Evolutionary conservation across 2,329 filamentous ascomycete genomes (phyloP).

Genomic region (Xylogone sp.): DNA sequence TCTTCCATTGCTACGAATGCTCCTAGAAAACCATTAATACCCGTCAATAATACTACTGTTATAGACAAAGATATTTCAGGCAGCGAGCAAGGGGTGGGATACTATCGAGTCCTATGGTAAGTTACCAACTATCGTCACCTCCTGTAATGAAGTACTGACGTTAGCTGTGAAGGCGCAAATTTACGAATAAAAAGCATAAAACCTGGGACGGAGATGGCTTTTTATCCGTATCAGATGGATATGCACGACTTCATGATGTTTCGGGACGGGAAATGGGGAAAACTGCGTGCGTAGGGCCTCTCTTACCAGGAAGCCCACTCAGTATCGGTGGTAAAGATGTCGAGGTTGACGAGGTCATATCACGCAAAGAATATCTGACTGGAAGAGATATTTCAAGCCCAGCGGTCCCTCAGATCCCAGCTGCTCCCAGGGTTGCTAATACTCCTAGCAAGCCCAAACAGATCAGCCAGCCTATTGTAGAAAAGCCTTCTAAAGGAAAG

Average conservation of each 20-base stretch:
- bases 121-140: not conserved
- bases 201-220: constrained; percentile 74
- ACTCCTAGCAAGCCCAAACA: not conserved
- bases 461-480: constrained; percentile 2
- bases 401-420: not conserved
- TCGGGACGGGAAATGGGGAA: constrained; percentile 61
- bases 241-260: constrained; percentile 57
- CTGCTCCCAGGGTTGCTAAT: not conserved
- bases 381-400: constrained; percentile 26
- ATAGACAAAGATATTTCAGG: too few species aligned
- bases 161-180: constrained; percentile 52
- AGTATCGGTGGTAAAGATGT: constrained; percentile 65
- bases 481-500: not conserved
- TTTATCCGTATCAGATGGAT: constrained; percentile 52
- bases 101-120: constrained; percentile 30
- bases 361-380: constrained; percentile 54
- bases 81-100: constrained; percentile 16
- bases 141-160: not conserved
- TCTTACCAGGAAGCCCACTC: constrained; percentile 57
- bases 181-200: constrained; percentile 69
- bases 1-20: constrained; percentile 18
- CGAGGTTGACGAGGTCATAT: constrained; percentile 60
- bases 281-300: constrained; percentile 47
- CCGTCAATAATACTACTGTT: constrained; percentile 18
- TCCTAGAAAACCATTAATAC: constrained; percentile 25